Base-by-base conservation (phyloP, 225 moss, liverwort and hornwort genomes). In the Polytrichum commune region DNA sequence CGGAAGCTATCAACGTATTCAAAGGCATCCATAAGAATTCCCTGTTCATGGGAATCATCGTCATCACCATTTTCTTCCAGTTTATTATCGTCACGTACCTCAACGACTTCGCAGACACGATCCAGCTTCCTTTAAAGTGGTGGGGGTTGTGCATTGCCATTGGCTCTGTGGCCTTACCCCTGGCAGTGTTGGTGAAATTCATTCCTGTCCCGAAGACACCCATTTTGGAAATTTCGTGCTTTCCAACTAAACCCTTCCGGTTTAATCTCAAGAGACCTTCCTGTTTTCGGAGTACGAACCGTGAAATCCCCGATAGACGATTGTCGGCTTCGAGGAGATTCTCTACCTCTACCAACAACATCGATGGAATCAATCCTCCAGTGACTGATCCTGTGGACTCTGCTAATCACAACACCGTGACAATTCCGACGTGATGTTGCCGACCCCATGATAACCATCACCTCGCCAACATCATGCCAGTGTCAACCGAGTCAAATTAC, bases 51-150 rank as follows among this genome's bases (percentile, higher is more conserved):
- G 54, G 62, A 4, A 79, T 87, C 60, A 77, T 81, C 1, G 72
- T 23, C 62, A 64, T 79, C 72, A 81, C 87, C 10, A 72, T 38
- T 25, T 35, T 84, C 60, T 70, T 82, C 69, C 87, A 87, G 54
- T 72, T 87, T 33, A 70, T 86, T 29, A 83, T 86, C 20, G 83
- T 86, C 22, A 80, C 77, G 1, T 83, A 83, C 23, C n/a, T 86
- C 56, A 83, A 80, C 8, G 83, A 83, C 19, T 86, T 86, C 38
- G 86, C 86, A 7, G 55, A 78, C 10, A 86, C 86, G 0, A 80
- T 68, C 6, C 61, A 54, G 20, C 28, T 86, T 60, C 68, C 56
- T 3, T 23, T 86, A n/a, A 78, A 73, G 61, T 80, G 78, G 83
- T 86, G 86, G 86, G 80, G 69, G 0, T 3, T 86, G 27, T 83